These are phyloP conservation scores for Saccharomyces pastorianus DNA, from an alignment of 1,139 yeast genomes.

Conservation along the genomic window DNA sequence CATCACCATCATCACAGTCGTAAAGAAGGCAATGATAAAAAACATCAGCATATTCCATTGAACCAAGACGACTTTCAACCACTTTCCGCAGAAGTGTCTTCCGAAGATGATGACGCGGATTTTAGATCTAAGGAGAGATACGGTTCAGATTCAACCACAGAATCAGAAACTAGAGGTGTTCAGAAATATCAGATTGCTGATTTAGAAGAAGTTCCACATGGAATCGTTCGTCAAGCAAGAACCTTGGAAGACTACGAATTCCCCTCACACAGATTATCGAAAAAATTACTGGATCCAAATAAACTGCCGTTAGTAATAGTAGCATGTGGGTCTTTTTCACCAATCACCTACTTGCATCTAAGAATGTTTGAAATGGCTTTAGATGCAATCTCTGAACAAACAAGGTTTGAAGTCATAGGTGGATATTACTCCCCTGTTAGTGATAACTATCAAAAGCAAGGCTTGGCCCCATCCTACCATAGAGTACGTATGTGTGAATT, in stretches of 20 bases:
- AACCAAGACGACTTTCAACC: constrained; percentile 40
- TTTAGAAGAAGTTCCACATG: constrained; percentile 93
- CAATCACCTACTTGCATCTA: constrained; percentile 85
- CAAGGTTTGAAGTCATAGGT: constrained; percentile 89
- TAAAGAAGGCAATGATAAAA: not conserved
- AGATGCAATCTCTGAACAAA: constrained; percentile 87
- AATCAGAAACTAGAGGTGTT: constrained; percentile 34
- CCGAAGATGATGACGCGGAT: constrained; percentile 22
- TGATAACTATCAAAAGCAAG: constrained; percentile 88
- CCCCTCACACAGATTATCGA: constrained; percentile 79
- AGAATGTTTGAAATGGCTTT: constrained; percentile 98
- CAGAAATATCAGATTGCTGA: constrained; percentile 76
- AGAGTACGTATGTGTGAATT: constrained; percentile 96
- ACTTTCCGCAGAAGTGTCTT: constrained; percentile 37
- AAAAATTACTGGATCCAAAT: constrained; percentile 59
- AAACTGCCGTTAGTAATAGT: constrained; percentile 88
- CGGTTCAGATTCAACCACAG: constrained; percentile 2
- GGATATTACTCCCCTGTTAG: constrained; percentile 97
- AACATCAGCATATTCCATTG: constrained; percentile 35
- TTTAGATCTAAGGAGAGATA: constrained; percentile 6
- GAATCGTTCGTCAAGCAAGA: constrained; percentile 79
- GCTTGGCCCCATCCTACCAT: constrained; percentile 79
- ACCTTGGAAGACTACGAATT: constrained; percentile 59
- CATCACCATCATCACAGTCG: not conserved
- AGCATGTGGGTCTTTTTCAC: constrained; percentile 96